Base-by-base conservation (phyloP, 2,329 filamentous ascomycete species). In the Penicillium sp. region DNA sequence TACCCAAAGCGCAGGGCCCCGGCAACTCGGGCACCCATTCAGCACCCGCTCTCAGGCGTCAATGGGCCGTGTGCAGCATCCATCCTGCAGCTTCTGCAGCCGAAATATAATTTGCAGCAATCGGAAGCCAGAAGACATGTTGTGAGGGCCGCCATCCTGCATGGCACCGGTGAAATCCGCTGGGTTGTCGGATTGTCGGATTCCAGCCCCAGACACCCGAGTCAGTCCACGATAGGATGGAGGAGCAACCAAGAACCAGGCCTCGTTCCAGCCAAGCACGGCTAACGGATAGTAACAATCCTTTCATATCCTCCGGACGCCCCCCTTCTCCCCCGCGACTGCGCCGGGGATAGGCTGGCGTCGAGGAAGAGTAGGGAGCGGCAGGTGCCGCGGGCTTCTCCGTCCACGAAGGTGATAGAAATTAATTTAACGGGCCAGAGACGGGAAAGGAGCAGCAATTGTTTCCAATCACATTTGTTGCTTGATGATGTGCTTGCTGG, bases 291-390 rank as follows among this genome's bases (percentile, higher is more conserved):
- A 19, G 45, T 46, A n/a, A 58, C 35, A 19, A 46, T 31, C 55
- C 55, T 50, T 57, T 57, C 50, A 60, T 52, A 41, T 45, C 23
- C 56, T 52, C 48, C 31, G 31, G 46, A 47, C 21, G 21, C 21
- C 21, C 21, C 21, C 21, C 21, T 21, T 21, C 21, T n/a, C 21
- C 48, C 52, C 51, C 45, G 47, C 57, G 29, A n/a, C n/a, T 15
- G 13, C 29, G 51, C 54, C 55, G 58, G 58, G 56, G 19, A 45
- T 35, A 5, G 41, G 31, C 35, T n/a, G 13, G 17, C 7, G 45
- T 61, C 58, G 53, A 26, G 53, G 58, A 58, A 26, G 17, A 53
- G 61, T 55, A 61, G 54, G 58, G 57, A 61, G 58, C 54, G 55
- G 58, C 62, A 56, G 53, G 13, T 5, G 35, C 35, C 35, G 35